phyloP scores from a whole-genome alignment of 2,329 filamentous ascomycete genomes.

The Cordyceps cicadae region DNA sequence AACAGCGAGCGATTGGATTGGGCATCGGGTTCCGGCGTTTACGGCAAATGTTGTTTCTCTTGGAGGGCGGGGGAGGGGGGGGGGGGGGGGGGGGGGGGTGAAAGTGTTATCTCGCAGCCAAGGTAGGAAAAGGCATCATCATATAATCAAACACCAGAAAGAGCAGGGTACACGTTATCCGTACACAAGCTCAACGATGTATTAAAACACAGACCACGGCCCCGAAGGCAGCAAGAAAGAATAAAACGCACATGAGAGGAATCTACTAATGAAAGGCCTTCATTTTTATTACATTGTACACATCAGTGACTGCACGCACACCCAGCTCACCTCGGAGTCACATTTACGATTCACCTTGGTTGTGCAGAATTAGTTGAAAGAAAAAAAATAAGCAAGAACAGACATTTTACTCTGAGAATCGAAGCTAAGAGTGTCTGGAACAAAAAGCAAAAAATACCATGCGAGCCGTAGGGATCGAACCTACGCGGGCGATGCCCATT shows the following conservation, averaged over 20 bases:
- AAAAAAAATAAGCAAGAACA: no score
- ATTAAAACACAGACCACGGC: background rate
- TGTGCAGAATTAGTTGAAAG: no score
- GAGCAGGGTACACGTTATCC: background rate
- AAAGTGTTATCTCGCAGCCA: background rate
- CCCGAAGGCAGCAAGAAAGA: constrained; percentile 5
- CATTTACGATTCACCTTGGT: no score
- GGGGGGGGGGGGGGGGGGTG: background rate
- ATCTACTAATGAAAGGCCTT: no score
- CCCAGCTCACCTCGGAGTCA: no score
- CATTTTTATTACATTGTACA: no score
- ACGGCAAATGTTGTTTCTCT: background rate
- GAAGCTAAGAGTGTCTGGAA: background rate
- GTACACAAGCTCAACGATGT: background rate
- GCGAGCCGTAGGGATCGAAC: constrained; percentile 45
- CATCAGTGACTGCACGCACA: no score
- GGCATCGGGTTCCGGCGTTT: constrained; percentile 8
- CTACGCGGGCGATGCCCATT: constrained; percentile 37
- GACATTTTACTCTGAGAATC: no score
- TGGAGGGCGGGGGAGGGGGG: no score
- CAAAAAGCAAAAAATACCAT: constrained; percentile 18
- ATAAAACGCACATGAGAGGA: background rate
- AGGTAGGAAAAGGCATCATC: background rate
- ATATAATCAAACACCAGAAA: background rate
- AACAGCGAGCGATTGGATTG: constrained; percentile 7